phyloP scores from a whole-genome alignment of 2,329 filamentous ascomycete genomes.

The Camptophora hylomeconis region DNA sequence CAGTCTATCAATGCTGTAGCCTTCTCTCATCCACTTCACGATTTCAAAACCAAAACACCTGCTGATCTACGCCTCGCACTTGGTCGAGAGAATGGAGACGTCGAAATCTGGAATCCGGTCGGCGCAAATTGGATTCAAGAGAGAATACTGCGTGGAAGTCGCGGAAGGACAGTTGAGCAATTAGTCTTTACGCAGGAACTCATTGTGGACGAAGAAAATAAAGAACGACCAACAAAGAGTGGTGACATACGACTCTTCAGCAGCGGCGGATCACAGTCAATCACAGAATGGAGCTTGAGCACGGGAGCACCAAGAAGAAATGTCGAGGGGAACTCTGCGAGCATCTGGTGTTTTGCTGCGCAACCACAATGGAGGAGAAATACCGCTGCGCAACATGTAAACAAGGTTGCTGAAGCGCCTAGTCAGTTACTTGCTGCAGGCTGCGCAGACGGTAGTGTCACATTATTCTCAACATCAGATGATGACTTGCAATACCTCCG shows the following conservation, averaged over 20 bases:
- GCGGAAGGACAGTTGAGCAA: constrained; percentile 77
- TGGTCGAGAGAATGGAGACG: constrained; percentile 85
- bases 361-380: constrained; percentile 62
- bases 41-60: constrained; percentile 38
- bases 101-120: constrained; percentile 92
- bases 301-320: constrained; percentile 65
- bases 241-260: constrained; percentile 84
- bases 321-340: constrained; percentile 82
- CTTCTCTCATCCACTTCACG: constrained; percentile 68
- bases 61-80: constrained; percentile 63
- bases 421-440: constrained; percentile 65
- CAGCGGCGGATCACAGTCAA: constrained; percentile 80
- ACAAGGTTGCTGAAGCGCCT: constrained; percentile 24
- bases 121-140: constrained; percentile 74
- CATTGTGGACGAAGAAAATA: constrained; percentile 41
- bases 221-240: constrained; percentile 32
- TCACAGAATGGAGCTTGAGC: constrained; percentile 90
- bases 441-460: constrained; percentile 81
- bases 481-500: constrained; percentile 68
- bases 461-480: constrained; percentile 75
- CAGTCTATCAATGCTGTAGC: constrained; percentile 89
- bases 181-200: constrained; percentile 84
- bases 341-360: constrained; percentile 90
- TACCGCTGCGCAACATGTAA: constrained; percentile 25
- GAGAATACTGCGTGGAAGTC: constrained; percentile 67